Conservation (phyloP, 192 early-diverging fungal genomes). For the Backusella tarrabulga region DNA sequence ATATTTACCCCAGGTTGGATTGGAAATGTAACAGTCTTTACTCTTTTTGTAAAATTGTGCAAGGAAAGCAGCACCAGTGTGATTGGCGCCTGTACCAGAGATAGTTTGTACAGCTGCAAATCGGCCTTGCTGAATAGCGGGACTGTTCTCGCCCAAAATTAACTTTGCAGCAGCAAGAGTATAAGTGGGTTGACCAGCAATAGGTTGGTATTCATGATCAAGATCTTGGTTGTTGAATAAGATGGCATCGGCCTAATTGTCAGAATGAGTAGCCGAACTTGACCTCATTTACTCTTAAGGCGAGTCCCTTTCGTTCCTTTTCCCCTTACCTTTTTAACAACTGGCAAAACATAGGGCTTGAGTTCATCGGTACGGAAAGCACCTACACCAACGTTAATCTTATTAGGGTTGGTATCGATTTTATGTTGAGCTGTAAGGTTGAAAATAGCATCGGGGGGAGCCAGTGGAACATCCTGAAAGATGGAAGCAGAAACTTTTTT, state of each 20-base stretch:
- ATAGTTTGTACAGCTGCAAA: slow-evolving; percentile 80
- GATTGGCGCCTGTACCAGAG: slow-evolving; percentile 93
- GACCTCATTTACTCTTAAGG: neutral
- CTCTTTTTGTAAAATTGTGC: slow-evolving; percentile 62
- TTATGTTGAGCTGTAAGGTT: slow-evolving; percentile 80
- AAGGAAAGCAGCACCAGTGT: slow-evolving; percentile 84
- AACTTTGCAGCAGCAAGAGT: slow-evolving; percentile 76
- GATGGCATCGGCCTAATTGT: slow-evolving; percentile 67
- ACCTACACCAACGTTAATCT: slow-evolving; percentile 95
- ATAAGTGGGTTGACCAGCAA: slow-evolving; percentile 82
- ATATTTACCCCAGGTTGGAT: slow-evolving; percentile 91
- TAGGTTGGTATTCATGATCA: slow-evolving; percentile 95
- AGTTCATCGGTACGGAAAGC: slow-evolving; percentile 91
- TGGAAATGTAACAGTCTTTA: slow-evolving; percentile 81
- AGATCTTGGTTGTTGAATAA: slow-evolving; percentile 65
- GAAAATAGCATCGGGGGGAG: slow-evolving; percentile 91
- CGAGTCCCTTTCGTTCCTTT: neutral
- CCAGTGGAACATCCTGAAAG: slow-evolving; percentile 52
- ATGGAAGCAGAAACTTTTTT: slow-evolving; percentile 34
- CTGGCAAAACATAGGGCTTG: slow-evolving; percentile 94
- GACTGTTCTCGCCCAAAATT: slow-evolving; percentile 77
- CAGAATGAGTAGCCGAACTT: neutral
- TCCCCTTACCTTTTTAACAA: slow-evolving; percentile 83
- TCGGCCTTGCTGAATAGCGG: slow-evolving; percentile 25
- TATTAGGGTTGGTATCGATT: slow-evolving; percentile 71